Conservation (phyloP, 2,329 filamentous ascomycete species). For the Periconia sp. region DNA sequence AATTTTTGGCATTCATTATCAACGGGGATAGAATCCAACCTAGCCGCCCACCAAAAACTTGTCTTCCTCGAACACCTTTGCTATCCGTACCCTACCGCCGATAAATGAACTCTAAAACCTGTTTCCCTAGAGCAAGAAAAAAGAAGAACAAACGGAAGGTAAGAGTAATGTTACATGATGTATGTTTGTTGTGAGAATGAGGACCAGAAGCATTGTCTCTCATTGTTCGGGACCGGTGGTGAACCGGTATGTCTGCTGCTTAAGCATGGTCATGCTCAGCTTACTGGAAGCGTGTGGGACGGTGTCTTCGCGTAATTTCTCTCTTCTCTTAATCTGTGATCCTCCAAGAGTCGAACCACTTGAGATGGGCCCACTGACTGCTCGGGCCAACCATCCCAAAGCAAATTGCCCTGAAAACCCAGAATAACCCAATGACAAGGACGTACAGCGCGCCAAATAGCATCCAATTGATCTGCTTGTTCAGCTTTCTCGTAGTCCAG, state of each 20-base stretch:
- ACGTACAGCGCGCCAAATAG: conserved; percentile 79
- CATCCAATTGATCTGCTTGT: conserved; percentile 66
- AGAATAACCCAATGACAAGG: conserved; percentile 79
- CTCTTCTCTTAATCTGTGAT: conserved; percentile 67
- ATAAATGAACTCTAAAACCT: no score
- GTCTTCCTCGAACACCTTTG: no score
- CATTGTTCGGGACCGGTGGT: neutral
- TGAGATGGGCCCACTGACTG: conserved; percentile 86
- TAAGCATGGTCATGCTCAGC: neutral
- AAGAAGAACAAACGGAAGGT: neutral
- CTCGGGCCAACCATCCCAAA: conserved; percentile 93
- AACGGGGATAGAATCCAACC: no score
- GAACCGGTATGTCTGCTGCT: neutral
- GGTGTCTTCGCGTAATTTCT: neutral
- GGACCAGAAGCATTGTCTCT: no score
- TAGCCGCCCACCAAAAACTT: no score
- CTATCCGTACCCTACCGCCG: no score
- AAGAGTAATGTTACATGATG: neutral
- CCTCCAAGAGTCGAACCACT: conserved; percentile 90
- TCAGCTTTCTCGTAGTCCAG: conserved; percentile 75
- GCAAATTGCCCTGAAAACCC: conserved; percentile 90
- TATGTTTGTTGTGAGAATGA: neutral
- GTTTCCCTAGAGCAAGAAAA: neutral
- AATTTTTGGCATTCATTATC: no score
- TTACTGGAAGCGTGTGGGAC: neutral